Conservation (phyloP, 345 rosid species). For the Acer yangbiense region DNA sequence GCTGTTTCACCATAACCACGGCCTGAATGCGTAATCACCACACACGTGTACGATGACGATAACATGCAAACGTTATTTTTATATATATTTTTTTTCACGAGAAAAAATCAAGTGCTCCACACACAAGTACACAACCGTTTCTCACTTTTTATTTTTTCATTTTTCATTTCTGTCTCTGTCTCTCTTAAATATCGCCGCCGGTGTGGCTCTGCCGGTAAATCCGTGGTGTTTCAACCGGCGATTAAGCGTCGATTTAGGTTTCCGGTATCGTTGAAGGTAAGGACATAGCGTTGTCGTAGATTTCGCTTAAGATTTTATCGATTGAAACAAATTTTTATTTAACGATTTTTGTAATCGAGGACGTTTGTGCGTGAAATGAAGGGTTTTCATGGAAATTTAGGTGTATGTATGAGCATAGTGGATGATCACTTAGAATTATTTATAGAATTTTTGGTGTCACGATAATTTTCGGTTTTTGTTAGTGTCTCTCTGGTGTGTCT, state of each 20-base stretch:
- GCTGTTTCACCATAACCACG: constrained; percentile 24
- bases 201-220: constrained; percentile 21
- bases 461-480: background rate
- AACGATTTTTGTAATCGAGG: background rate
- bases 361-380: background rate
- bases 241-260: constrained; percentile 19
- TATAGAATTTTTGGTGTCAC: background rate
- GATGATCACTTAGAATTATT: background rate
- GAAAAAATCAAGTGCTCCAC: too few species aligned
- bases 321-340: constrained; percentile 4
- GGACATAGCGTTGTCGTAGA: background rate
- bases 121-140: background rate
- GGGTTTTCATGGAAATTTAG: background rate
- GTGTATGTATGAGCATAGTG: background rate
- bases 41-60: constrained; percentile 44
- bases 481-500: background rate
- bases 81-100: too few species aligned
- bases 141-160: background rate
- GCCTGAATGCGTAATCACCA: constrained; percentile 17
- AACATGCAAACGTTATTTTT: constrained; percentile 20
- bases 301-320: background rate
- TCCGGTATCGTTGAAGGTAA: constrained; percentile 34
- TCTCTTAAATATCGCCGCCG: constrained; percentile 13
- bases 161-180: background rate
- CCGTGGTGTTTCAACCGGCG: constrained; percentile 18